Evolutionary conservation across 2,329 filamentous ascomycete genomes (phyloP).

Genomic region (Tolypocladium endophyticum): DNA sequence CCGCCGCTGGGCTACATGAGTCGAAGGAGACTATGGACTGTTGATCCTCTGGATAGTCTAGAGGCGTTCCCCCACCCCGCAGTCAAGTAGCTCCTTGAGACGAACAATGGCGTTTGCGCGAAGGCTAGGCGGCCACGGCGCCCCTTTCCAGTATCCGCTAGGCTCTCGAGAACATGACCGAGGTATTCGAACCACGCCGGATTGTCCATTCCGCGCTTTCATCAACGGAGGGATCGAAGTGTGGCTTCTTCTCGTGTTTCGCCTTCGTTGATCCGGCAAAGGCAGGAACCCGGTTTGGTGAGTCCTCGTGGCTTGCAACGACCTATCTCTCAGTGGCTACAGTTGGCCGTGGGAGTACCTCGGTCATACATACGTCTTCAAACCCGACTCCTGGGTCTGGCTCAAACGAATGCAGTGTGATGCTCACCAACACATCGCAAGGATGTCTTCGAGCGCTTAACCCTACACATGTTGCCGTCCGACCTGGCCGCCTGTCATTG

Average conservation of each 20-base stretch:
- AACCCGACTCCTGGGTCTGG: background rate
- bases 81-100: background rate
- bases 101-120: background rate
- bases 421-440: background rate
- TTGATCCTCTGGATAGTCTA: background rate
- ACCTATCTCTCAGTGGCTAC: background rate
- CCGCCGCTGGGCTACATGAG: background rate
- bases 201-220: background rate
- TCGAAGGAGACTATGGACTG: background rate
- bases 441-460: background rate
- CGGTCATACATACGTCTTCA: background rate
- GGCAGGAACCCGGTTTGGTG: background rate
- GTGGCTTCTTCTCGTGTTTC: background rate
- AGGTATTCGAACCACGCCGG: conserved; percentile 1
- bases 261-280: background rate
- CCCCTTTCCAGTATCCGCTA: background rate
- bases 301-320: background rate
- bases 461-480: background rate
- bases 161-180: background rate
- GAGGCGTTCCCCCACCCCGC: background rate
- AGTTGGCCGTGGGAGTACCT: background rate
- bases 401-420: background rate
- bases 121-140: background rate
- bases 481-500: background rate
- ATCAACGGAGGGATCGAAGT: background rate